Evolutionary conservation across 1,139 yeast genomes (phyloP), one percentile per base, ranked within the genome.

Genomic region (Zygosaccharomyces sapae): DNA sequence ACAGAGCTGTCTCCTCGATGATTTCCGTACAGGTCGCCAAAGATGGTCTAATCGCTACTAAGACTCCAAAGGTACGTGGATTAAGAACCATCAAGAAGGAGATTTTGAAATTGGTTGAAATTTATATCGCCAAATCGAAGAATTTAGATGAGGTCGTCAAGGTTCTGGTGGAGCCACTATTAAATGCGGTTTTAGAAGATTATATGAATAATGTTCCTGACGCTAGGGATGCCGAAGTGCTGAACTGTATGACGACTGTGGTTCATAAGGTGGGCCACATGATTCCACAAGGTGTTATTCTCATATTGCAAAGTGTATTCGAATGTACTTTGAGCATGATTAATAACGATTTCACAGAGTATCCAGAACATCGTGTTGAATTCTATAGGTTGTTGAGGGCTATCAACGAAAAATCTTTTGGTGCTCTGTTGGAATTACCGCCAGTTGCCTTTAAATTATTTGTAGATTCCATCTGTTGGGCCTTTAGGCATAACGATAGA

Each of bases 301-400:
- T 83, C 49, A 87, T 92, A 53, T 74, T 94, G 58, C 96, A 88
- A 65, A 86, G 84, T 68, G 96, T 92, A 16, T 94, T 94, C 69
- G 96, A 87, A 66, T 86, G 95, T 66, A 92, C 99, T 2, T 77
- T 92, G 66, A 86, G 83, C 59, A 94, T 92, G 97, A 92, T 94
- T 60, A 88, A 86, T 65, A 86, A 86, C 65, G 97, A 92, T 68
- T 88, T 94, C 67, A 82, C 95, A 5, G 97, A 92, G 67, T 92
- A 87, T 66, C 98, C 98, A 19, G 98, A 94, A 68, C 97, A 92
- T 71, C 81, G 99, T 63, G 95, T 90, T 48, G 97, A 90, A 66
- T 92, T 92, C 67, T 94, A 90, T 73, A 86, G 85, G 69, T 75
- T 92, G 49, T 76, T 92, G 62, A 83, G 89, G 59, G 95, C 87